Percentiles rank a stretch among this genome's conserved stretches.
These are phyloP conservation scores for Smittium mucronatum DNA, from an alignment of 371 early-diverging fungal species.

Conservation along the genomic window DNA sequence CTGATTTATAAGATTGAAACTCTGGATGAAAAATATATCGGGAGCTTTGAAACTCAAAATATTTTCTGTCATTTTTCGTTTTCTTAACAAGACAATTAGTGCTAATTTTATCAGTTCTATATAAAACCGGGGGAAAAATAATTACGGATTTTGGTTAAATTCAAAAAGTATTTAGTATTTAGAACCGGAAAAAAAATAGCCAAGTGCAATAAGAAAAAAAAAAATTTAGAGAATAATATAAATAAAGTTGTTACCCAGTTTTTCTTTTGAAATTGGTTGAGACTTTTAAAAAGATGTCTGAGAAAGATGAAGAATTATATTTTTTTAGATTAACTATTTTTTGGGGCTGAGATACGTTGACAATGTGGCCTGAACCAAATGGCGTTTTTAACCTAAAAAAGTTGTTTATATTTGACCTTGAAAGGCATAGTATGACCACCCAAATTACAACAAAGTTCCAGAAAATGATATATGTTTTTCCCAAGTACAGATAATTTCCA, in stretches of 20 bases:
- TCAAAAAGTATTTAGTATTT: no score
- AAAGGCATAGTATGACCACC: not conserved
- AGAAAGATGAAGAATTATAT: conserved; percentile 44
- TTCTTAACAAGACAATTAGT: not conserved
- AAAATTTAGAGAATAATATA: no score
- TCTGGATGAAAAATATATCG: conserved; percentile 43
- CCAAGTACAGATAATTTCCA: not conserved
- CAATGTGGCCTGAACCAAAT: conserved; percentile 15
- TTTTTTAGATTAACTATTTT: conserved; percentile 35
- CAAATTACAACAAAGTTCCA: not conserved
- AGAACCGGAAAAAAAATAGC: no score
- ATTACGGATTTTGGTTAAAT: no score
- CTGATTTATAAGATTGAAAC: conserved; percentile 38
- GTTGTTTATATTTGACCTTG: not conserved
- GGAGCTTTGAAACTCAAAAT: conserved; percentile 55
- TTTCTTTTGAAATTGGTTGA: conserved; percentile 40
- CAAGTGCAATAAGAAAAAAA: no score
- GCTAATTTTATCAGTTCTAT: not conserved
- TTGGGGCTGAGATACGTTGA: conserved; percentile 12
- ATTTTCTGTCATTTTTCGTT: not conserved
- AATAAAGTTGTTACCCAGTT: conserved; percentile 22
- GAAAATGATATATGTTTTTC: not conserved
- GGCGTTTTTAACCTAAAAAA: conserved; percentile 1
- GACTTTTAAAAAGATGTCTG: conserved; percentile 41
- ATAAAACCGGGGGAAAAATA: conserved; percentile 1